A percentile compares a stretch with the other conserved stretches of the same genome.
phyloP scores from a whole-genome alignment of 2,329 filamentous ascomycete genomes.

The Alternaria sp. region DNA sequence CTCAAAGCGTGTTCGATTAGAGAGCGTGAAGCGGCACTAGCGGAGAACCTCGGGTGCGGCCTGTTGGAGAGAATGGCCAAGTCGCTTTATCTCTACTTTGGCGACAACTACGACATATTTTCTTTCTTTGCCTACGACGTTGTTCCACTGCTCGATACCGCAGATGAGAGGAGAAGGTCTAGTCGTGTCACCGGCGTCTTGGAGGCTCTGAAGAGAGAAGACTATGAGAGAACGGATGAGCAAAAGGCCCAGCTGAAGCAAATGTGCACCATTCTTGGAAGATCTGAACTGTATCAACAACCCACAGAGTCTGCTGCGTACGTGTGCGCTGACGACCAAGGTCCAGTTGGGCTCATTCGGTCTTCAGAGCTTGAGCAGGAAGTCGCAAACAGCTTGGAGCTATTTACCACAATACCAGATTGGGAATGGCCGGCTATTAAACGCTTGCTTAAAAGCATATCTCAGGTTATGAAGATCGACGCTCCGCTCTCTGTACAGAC shows the following conservation, averaged over 20 bases:
- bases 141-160: neutral
- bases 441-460: neutral
- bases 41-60: neutral
- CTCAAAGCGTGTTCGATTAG: neutral
- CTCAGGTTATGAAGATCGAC: neutral
- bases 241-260: neutral
- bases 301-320: neutral
- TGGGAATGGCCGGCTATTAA: neutral
- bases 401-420: neutral
- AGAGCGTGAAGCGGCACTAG: neutral
- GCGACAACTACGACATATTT: neutral
- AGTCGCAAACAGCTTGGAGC: neutral
- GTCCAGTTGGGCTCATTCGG: neutral
- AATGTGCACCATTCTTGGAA: neutral
- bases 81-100: neutral
- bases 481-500: neutral
- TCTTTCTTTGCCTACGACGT: neutral
- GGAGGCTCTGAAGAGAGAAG: neutral
- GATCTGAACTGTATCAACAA: neutral
- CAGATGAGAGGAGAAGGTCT: neutral
- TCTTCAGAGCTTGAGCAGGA: neutral
- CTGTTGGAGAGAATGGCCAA: conserved; percentile 5
- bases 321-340: neutral
- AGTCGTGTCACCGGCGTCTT: neutral
- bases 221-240: neutral